Percentiles rank a stretch among this genome's conserved stretches.
phyloP scores from a whole-genome alignment of 1,139 yeast species.

The Eremothecium gossypii region DNA sequence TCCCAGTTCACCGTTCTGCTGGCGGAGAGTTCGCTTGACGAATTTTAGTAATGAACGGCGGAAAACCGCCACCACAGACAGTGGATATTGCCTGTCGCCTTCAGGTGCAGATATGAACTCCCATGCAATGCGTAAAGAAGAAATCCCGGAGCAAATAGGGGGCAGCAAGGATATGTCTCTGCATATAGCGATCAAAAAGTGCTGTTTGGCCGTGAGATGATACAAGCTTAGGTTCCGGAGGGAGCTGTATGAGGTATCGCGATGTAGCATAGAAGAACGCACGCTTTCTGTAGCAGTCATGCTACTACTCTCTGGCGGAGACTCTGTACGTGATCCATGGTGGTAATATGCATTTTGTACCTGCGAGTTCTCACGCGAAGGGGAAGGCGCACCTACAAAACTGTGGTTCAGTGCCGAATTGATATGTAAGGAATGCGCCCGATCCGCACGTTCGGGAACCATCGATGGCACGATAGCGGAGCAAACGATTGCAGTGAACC shows the following conservation, averaged over 20 bases:
- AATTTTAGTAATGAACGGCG: neutral
- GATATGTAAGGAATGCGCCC: too few species aligned
- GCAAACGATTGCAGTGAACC: too few species aligned
- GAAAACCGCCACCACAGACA: neutral
- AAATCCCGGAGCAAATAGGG: constrained; percentile 47
- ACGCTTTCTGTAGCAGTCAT: too few species aligned
- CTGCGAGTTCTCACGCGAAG: too few species aligned
- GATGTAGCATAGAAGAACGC: neutral
- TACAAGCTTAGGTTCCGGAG: constrained; percentile 25
- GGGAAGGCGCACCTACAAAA: too few species aligned
- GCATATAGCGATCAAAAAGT: constrained; percentile 61
- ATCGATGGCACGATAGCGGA: too few species aligned
- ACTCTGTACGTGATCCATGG: too few species aligned
- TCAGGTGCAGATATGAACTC: neutral
- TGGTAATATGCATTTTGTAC: too few species aligned
- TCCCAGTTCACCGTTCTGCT: neutral
- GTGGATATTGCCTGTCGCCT: neutral
- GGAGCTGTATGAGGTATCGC: constrained; percentile 16
- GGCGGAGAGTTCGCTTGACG: neutral
- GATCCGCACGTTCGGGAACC: too few species aligned
- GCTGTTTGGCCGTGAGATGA: constrained; percentile 61
- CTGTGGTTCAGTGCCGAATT: too few species aligned
- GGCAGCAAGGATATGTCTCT: constrained; percentile 67
- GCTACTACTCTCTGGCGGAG: too few species aligned
- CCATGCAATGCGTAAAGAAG: constrained; percentile 45